Percentiles rank a stretch among this genome's conserved stretches.
Conservation (phyloP, 495 filamentous ascomycete species). For the Penicillium roqueforti region DNA sequence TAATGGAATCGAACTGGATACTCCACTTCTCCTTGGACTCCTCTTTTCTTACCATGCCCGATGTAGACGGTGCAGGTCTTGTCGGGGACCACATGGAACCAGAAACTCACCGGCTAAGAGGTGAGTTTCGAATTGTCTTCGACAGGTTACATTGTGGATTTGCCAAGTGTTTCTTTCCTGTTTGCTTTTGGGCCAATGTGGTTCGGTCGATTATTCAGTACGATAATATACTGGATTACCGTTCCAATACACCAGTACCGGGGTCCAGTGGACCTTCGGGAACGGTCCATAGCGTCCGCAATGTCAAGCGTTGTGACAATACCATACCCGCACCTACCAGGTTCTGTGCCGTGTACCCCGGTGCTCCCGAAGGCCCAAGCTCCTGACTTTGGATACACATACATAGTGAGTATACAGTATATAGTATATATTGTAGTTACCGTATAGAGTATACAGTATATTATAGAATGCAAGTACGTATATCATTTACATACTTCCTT, state of each 20-base stretch:
- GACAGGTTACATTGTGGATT: conserved; percentile 3
- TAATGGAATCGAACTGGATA: too few relatives aligned
- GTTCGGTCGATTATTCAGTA: too few relatives aligned
- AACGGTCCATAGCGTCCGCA: conserved; percentile 20
- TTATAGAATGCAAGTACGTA: too few relatives aligned
- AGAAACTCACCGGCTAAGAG: background rate
- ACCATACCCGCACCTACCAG: conserved; percentile 1
- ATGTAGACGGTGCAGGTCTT: conserved; percentile 3
- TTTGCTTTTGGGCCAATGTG: background rate
- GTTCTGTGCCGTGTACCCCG: background rate
- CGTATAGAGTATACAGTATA: too few relatives aligned
- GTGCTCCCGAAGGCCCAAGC: conserved; percentile 9
- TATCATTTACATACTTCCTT: too few relatives aligned
- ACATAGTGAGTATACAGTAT: too few relatives aligned
- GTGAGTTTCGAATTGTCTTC: background rate
- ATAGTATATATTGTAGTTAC: too few relatives aligned
- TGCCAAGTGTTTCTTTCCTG: background rate
- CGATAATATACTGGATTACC: too few relatives aligned
- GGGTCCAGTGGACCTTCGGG: conserved; percentile 15
- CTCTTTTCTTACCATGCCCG: background rate
- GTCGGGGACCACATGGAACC: background rate
- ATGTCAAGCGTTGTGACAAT: background rate
- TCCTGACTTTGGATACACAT: too few relatives aligned
- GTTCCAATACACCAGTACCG: background rate
- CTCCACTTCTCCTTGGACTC: background rate